Conservation (phyloP, 805 yeast species). For the Wickerhamomyces subpelliculosus region DNA sequence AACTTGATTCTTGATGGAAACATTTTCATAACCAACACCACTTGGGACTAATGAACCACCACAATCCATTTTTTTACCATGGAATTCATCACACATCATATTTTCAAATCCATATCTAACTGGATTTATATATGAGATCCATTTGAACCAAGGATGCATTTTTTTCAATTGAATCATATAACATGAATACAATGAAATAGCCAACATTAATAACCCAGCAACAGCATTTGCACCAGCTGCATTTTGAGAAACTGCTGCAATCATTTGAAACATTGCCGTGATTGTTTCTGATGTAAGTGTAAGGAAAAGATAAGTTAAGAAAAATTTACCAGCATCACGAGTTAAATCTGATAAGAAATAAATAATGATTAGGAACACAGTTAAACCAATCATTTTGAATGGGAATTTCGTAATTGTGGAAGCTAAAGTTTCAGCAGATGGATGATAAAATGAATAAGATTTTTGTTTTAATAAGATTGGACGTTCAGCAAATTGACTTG, state of each 20-base stretch:
- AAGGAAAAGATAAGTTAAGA: slow-evolving; percentile 41
- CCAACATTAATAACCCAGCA: slow-evolving; percentile 47
- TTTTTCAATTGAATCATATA: slow-evolving; percentile 51
- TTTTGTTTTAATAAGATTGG: slow-evolving; percentile 67
- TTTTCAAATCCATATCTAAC: slow-evolving; percentile 55
- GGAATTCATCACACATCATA: slow-evolving; percentile 60
- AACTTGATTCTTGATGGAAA: slow-evolving; percentile 33
- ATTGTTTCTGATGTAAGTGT: slow-evolving; percentile 38
- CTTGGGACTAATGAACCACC: slow-evolving; percentile 43
- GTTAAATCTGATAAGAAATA: slow-evolving; percentile 53
- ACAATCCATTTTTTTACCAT: slow-evolving; percentile 49
- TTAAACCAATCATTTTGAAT: slow-evolving; percentile 40
- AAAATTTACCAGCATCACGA: slow-evolving; percentile 45
- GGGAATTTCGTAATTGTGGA: slow-evolving; percentile 57
- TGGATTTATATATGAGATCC: slow-evolving; percentile 57
- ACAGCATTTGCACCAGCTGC: slow-evolving; percentile 52
- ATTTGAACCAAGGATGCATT: slow-evolving; percentile 68
- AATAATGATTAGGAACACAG: slow-evolving; percentile 39
- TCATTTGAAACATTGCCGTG: slow-evolving; percentile 44
- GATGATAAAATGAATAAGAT: slow-evolving; percentile 63
- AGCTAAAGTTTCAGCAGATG: slow-evolving; percentile 68
- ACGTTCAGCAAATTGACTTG: slow-evolving; percentile 40
- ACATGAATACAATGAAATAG: slow-evolving; percentile 52
- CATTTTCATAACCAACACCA: slow-evolving; percentile 44
- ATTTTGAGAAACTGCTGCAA: slow-evolving; percentile 44